Conservation (phyloP, 768 basidiomycete species). For the Mycena filopes region DNA sequence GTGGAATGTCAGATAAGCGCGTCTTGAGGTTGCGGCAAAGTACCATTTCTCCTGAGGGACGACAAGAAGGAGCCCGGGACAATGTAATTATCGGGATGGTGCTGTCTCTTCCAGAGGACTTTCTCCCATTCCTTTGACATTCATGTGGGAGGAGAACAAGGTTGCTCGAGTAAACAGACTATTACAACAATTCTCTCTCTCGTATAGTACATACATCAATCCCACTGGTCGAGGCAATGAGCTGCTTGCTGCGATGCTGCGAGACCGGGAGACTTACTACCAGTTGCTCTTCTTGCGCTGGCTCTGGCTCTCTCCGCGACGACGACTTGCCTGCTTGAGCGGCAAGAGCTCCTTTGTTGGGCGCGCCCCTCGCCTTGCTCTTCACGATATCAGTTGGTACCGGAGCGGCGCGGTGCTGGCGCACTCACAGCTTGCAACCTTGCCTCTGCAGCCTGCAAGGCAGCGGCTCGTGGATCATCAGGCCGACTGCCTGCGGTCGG, state of each 20-base stretch:
- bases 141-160: slow-evolving; percentile 18
- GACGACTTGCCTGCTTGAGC: slow-evolving; percentile 52
- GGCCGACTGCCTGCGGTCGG: slow-evolving; percentile 38
- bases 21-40: slow-evolving; percentile 24
- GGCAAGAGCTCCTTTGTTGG: slow-evolving; percentile 60
- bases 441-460: slow-evolving; percentile 72
- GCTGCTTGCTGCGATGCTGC: slow-evolving; percentile 1
- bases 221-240: slow-evolving; percentile 45
- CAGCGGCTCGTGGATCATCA: slow-evolving; percentile 62
- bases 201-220: slow-evolving; percentile 44
- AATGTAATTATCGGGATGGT: slow-evolving; percentile 88
- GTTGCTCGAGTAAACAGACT: slow-evolving; percentile 2
- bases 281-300: slow-evolving; percentile 48
- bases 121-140: slow-evolving; percentile 65
- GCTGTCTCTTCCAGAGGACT: slow-evolving; percentile 81
- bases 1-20: slow-evolving; percentile 24
- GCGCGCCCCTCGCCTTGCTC: slow-evolving; percentile 44
- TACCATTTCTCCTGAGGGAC: slow-evolving; percentile 83
- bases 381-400: slow-evolving; percentile 18
- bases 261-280: slow-evolving; percentile 50
- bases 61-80: slow-evolving; percentile 78
- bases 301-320: slow-evolving; percentile 47
- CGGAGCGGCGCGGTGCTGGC: slow-evolving; percentile 24
- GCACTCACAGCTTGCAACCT: slow-evolving; percentile 64
- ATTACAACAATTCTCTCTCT: background rate